Evolutionary conservation across 179 eudicot species (phyloP).

Genomic region (Heliamphora pulchella): DNA sequence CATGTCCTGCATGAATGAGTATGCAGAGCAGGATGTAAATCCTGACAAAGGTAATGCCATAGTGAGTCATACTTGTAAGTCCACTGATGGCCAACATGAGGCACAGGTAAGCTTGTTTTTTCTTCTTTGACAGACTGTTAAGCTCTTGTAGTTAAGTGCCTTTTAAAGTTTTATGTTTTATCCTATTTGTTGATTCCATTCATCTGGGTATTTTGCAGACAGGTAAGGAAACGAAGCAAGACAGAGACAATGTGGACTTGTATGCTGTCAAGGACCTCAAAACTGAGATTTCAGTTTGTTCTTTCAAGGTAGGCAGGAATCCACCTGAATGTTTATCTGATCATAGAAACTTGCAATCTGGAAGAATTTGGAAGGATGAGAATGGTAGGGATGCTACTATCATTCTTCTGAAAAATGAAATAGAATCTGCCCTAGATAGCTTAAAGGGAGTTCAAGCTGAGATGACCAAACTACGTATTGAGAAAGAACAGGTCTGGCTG

Average conservation of each 20-base stretch:
- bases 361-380: conserved; percentile 16
- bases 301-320: conserved; percentile 12
- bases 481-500: conserved; percentile 47
- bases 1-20: conserved; percentile 31
- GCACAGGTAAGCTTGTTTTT: conserved; percentile 33
- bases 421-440: conserved; percentile 55
- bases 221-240: conserved; percentile 24
- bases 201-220: conserved; percentile 32
- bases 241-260: conserved; percentile 4
- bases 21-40: conserved; percentile 17
- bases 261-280: conserved; percentile 18
- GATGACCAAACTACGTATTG: conserved; percentile 37
- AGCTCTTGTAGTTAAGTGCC: neutral
- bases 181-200: conserved; percentile 5
- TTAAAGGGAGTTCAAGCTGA: conserved; percentile 55
- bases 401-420: conserved; percentile 52
- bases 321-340: conserved; percentile 13
- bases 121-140: neutral
- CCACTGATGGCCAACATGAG: conserved; percentile 20
- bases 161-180: neutral
- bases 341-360: conserved; percentile 11
- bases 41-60: conserved; percentile 1
- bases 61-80: neutral
- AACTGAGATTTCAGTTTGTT: conserved; percentile 17
- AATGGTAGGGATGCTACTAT: conserved; percentile 39